Base-by-base conservation (phyloP, 768 basidiomycete genomes). In the Tricholoma sp. region DNA sequence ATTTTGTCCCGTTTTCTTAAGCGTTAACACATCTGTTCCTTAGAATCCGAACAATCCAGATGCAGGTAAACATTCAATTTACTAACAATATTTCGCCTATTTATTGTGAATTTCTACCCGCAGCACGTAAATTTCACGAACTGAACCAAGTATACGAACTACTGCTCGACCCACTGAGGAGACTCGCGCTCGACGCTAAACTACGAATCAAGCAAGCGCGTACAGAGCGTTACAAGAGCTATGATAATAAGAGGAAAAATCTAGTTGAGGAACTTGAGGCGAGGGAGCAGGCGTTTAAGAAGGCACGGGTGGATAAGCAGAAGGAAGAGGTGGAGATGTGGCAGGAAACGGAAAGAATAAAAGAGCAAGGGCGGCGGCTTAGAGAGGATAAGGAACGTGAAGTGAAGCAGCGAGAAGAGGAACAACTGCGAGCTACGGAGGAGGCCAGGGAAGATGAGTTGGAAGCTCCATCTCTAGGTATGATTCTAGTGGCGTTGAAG, bases 11-110 rank as follows among this genome's bases (percentile, higher is more conserved):
- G n/a, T 19, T 49, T 18, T 29, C 24, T 4, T 31, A 50, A 12
- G 6, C 47, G 12, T 59, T 59, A 24, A 18, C 34, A 9, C 39
- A 46, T 21, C 37, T 22, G 52, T n/a, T 35, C 56, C 39, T 35
- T 49, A 91, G 88, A 91, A 91, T 60, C 84, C 83, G 31, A 83
- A 89, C 58, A 88, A 91, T 65, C 86, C 89, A 37, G 80, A 90
- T 72, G 91, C 91, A 71, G 84, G 88, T 84, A 55, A 55, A 32
- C 11, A 7, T 32, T 31, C 14, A 27, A 9, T 18, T 3, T 27
- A 5, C 24, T 27, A 2, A 5, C 24, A 27, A 27, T 5, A 19
- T 43, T 29, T 7, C 22, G 8, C 16, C 21, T 43, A 14, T 18
- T 21, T 31, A 39, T 54, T 32, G 31, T 58, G 21, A 50, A 21